These are phyloP conservation scores for Nemania sp. DNA, from an alignment of 2,329 filamentous ascomycete species.

Conservation along the genomic window DNA sequence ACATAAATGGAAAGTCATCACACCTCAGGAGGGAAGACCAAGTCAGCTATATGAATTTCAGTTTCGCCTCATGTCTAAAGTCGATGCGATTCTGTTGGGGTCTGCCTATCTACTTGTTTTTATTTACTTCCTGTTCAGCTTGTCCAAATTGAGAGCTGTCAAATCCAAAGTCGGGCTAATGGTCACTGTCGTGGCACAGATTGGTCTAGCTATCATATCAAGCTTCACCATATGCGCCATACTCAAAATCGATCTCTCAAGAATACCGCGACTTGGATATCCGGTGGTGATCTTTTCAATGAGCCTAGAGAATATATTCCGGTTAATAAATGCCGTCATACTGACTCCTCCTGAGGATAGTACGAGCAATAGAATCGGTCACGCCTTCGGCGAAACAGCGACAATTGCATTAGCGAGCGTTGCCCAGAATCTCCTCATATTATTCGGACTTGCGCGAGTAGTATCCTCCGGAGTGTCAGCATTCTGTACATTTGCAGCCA, in stretches of 20 bases:
- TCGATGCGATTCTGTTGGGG: slow-evolving; percentile 66
- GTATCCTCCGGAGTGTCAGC: slow-evolving; percentile 72
- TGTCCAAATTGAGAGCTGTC: slow-evolving; percentile 72
- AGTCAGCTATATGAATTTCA: slow-evolving; percentile 77
- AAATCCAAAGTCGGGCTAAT: slow-evolving; percentile 76
- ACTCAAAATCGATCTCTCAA: slow-evolving; percentile 73
- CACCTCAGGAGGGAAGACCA: slow-evolving; percentile 53
- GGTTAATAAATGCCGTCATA: slow-evolving; percentile 77
- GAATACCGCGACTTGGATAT: slow-evolving; percentile 73
- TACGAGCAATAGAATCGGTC: slow-evolving; percentile 69
- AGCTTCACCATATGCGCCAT: slow-evolving; percentile 80
- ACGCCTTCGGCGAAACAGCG: slow-evolving; percentile 73
- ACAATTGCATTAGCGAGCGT: slow-evolving; percentile 70
- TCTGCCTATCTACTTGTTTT: slow-evolving; percentile 66
- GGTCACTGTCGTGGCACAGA: slow-evolving; percentile 70
- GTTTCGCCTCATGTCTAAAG: slow-evolving; percentile 71
- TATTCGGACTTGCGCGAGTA: slow-evolving; percentile 66
- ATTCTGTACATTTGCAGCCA: slow-evolving; percentile 75
- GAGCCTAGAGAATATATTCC: slow-evolving; percentile 78
- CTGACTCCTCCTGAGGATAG: slow-evolving; percentile 69
- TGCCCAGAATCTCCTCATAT: slow-evolving; percentile 67
- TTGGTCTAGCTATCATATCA: slow-evolving; percentile 72
- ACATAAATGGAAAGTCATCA: slow-evolving; percentile 67
- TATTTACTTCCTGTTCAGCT: slow-evolving; percentile 66
- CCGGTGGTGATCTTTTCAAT: slow-evolving; percentile 76